Base-by-base conservation (phyloP, 305 asterid genomes). In the Striga hermonthica region DNA sequence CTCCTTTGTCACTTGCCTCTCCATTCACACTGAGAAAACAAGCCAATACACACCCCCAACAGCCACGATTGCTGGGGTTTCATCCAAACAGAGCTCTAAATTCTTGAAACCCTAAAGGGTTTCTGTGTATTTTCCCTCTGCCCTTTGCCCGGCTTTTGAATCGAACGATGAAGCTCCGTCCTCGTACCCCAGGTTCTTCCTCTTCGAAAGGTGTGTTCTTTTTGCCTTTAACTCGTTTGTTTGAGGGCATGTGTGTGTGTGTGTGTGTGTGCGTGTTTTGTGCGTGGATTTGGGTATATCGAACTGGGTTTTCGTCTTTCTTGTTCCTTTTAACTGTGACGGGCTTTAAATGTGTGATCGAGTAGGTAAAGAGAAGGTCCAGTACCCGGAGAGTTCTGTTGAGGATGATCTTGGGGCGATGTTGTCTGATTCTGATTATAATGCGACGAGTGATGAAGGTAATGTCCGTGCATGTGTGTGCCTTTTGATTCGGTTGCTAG, bases 101-200 rank as follows among this genome's bases (percentile, higher is more conserved):
- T 47, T 68, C 0, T 28, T 38, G 37, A 56, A 85, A 63, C 91
- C 86, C 85, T 80, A 79, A 66, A 22, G 31, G 31, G 31, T 22
- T 63, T 61, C n/a, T 54, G 37, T 54, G 38, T 55, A 22, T 41
- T 28, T 52, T 22, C 31, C 31, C 15, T 56, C 31, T n/a, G 28
- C 38, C 47, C 12, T 5, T 2, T 35, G 48, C 22, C n/a, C 50
- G 13, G 59, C 58, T 50, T 50, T 55, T 56, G 9, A 4, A 22
- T 22, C 7, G 22, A 34, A 14, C 10, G 60, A 89, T 89, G 95
- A 81, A 79, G 74, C 89, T 87, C 66, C 92, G 91, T n/a, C 69
- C 92, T 65, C 80, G 60, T 8, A 52, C 64, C 56, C 62, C 74
- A 3, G 76, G 75, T n/a, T 28, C 84, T 38, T 74, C 83, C 40